Percentiles rank a stretch among this genome's conserved stretches.
phyloP scores from a whole-genome alignment of 108 stramenopile genomes.

The Fragilaria radians region DNA sequence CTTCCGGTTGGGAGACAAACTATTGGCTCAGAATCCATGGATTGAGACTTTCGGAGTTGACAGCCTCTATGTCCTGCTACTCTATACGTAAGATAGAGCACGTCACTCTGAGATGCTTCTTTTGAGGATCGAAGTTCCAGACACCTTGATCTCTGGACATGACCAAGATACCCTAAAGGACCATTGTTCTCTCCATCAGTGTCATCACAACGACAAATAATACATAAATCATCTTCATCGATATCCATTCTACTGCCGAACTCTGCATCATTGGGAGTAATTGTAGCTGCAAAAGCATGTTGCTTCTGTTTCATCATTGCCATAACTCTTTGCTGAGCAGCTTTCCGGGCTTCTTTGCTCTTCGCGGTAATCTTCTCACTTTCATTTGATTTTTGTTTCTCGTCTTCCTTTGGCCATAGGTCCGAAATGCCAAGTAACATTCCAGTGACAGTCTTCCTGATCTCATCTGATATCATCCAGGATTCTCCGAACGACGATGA shows the following conservation, averaged over 20 bases:
- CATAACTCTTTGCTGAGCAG: constrained; percentile 69
- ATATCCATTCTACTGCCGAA: constrained; percentile 32
- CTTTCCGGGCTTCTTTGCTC: constrained; percentile 69
- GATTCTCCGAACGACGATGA: constrained; percentile 4
- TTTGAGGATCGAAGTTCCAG: constrained; percentile 43
- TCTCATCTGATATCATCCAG: constrained; percentile 43
- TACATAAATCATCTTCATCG: constrained; percentile 74
- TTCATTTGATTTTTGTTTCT: constrained; percentile 16
- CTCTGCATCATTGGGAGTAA: constrained; percentile 36
- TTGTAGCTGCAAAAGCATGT: constrained; percentile 64
- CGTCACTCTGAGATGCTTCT: constrained; percentile 31
- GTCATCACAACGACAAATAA: constrained; percentile 86
- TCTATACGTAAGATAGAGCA: constrained; percentile 45
- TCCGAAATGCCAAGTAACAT: constrained; percentile 71
- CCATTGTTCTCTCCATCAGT: constrained; percentile 79
- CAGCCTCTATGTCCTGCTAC: constrained; percentile 87
- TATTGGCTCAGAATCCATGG: constrained; percentile 78
- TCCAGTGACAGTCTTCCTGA: constrained; percentile 36
- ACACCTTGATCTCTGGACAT: constrained; percentile 77
- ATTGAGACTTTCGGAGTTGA: constrained; percentile 77
- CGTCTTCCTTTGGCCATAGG: constrained; percentile 55
- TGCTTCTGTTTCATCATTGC: constrained; percentile 79
- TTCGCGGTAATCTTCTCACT: constrained; percentile 32
- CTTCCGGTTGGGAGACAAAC: constrained; percentile 68
- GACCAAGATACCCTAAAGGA: constrained; percentile 83